These are phyloP conservation scores for Crithidia fasciculata DNA, from an alignment of 208 protist genomes.

Conservation along the genomic window DNA sequence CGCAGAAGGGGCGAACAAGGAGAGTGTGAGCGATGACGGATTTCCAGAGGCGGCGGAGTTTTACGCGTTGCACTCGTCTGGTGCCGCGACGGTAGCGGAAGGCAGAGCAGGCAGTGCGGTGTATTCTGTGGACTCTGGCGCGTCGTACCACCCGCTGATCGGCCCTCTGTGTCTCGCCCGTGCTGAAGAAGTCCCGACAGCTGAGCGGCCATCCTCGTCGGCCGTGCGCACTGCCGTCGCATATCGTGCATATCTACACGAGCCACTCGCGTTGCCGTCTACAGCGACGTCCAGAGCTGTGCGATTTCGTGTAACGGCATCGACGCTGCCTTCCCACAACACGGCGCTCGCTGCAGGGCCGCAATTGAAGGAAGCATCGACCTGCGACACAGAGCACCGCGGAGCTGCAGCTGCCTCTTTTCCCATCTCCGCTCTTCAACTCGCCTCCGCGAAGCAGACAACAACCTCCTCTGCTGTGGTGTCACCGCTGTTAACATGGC, in stretches of 20 bases:
- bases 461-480: background rate
- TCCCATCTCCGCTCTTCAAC: constrained; percentile 9
- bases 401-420: background rate
- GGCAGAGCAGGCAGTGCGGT: background rate
- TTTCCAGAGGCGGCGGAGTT: constrained; percentile 16
- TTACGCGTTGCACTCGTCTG: background rate
- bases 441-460: background rate
- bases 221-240: no score
- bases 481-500: background rate
- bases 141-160: background rate
- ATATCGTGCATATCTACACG: background rate
- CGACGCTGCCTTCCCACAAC: background rate
- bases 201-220: background rate
- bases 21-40: background rate
- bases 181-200: no score
- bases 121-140: background rate
- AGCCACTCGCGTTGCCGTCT: background rate
- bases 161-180: background rate
- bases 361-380: background rate
- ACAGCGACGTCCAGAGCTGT: background rate
- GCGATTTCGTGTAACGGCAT: constrained; percentile 5
- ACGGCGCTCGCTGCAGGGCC: background rate
- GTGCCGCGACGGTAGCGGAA: background rate
- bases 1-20: no score
- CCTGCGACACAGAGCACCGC: background rate